Evolutionary conservation across 805 yeast genomes (phyloP), one percentile per base, ranked within the genome.

Genomic region (Blastobotrys chiropterorum): DNA sequence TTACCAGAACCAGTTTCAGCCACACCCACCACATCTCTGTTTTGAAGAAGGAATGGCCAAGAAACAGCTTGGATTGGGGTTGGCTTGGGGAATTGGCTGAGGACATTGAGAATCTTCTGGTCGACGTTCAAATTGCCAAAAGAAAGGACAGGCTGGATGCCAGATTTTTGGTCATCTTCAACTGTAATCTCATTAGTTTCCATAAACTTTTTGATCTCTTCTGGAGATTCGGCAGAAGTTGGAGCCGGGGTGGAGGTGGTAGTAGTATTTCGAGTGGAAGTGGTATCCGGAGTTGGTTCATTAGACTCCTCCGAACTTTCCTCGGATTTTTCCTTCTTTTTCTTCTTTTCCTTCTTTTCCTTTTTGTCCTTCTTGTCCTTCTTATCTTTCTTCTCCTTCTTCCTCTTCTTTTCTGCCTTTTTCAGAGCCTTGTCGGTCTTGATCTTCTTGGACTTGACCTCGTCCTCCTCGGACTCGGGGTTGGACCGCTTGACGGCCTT

Each of bases 1-100:
- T 92, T 92, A 64, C 99, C 99, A 0, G 97, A 88, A 39, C 99
- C 99, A 2, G 99, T 92, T 72, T 92, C 97, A 13, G 99, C 99
- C 58, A 92, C 96, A 68, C 98, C 99, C 59, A 92, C 80, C 21
- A 90, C 95, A 66, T 92, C 99, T 53, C 83, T 78, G 15, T 86
- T 85, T 17, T 79, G 71, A 48, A 90, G 71, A 49, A 92, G 71
- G 64, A 81, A 89, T 58, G 99, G 98, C 98, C 98, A 94, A 6
- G 97, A 79, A 44, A 82, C 88, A 31, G 96, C 79, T 73, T 92
- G 99, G 61, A 92, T 92, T 38, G 98, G 98, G 4, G 98, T 90
- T 50, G 99, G 99, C 61, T 81, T 83, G 14, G 88, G 85, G 72
- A 87, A 94, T 61, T 82, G 80, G 40, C 80, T 71, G 46, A 92